Conservation (phyloP, 73 alveolate genomes). For the Symbiodinium natans region DNA sequence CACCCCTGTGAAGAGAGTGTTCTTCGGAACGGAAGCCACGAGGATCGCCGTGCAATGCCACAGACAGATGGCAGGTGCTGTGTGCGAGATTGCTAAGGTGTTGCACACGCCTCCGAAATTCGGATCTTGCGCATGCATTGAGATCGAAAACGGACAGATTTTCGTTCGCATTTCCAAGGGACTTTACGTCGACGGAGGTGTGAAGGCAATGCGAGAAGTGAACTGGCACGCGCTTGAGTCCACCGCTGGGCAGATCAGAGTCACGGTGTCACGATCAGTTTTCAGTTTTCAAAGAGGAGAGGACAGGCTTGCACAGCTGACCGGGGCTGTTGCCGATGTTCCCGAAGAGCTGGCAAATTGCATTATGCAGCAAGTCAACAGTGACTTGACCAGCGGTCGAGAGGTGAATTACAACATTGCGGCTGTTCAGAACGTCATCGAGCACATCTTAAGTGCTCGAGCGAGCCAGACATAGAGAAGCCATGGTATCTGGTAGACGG, state of each 20-base stretch:
- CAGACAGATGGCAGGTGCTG: neutral
- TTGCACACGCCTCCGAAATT: neutral
- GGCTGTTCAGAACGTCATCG: too few species aligned
- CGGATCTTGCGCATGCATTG: neutral
- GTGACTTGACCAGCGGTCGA: neutral
- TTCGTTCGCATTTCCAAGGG: neutral
- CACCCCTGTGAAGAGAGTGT: neutral
- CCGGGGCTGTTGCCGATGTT: neutral
- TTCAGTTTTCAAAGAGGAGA: neutral
- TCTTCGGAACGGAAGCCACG: neutral
- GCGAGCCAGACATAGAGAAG: neutral
- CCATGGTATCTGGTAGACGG: neutral
- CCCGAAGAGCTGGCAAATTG: neutral
- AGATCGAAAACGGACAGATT: neutral
- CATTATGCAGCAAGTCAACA: neutral
- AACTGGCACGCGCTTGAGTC: neutral
- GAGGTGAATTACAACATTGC: neutral
- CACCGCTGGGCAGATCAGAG: neutral
- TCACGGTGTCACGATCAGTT: neutral
- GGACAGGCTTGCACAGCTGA: neutral
- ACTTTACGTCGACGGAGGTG: neutral
- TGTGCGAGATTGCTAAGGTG: neutral
- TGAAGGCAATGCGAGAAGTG: neutral
- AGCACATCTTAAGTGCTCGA: neutral
- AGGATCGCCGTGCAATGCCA: neutral